These are phyloP conservation scores for barrel medic (Medicago truncatula) DNA, from an alignment of 306 rosid species.

Conservation along the genomic window DNA sequence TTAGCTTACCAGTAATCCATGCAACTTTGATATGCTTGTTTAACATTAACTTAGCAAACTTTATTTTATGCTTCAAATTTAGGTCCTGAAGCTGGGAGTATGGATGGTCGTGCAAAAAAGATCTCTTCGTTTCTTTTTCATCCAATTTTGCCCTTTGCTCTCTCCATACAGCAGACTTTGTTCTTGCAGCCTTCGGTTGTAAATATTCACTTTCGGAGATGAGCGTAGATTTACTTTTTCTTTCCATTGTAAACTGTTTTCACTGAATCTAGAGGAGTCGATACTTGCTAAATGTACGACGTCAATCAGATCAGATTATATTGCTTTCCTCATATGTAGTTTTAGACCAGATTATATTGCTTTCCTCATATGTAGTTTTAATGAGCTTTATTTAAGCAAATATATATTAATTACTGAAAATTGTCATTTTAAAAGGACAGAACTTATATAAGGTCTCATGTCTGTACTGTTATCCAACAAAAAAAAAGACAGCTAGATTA, in stretches of 20 bases:
- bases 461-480: not conserved
- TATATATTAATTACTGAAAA: not conserved
- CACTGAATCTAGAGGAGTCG: slow-evolving; percentile 36
- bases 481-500: not conserved
- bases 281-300: slow-evolving; percentile 17
- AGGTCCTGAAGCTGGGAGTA: slow-evolving; percentile 93
- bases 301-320: slow-evolving; percentile 21
- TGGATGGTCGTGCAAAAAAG: slow-evolving; percentile 80
- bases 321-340: slow-evolving; percentile 15
- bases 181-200: slow-evolving; percentile 81
- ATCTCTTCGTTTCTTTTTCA: slow-evolving; percentile 86
- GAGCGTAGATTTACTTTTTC: slow-evolving; percentile 37
- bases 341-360: not conserved
- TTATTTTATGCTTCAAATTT: slow-evolving; percentile 31
- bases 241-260: slow-evolving; percentile 21
- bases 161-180: slow-evolving; percentile 82
- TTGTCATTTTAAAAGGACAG: not conserved
- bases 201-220: slow-evolving; percentile 91
- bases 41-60: slow-evolving; percentile 11
- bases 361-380: slow-evolving; percentile 21
- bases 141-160: slow-evolving; percentile 88
- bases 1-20: slow-evolving; percentile 4
- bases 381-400: slow-evolving; percentile 4
- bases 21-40: slow-evolving; percentile 27
- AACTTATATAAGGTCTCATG: not conserved